Evolutionary conservation across 805 yeast genomes (phyloP).

Genomic region (Scheffersomyces ergatensis): DNA sequence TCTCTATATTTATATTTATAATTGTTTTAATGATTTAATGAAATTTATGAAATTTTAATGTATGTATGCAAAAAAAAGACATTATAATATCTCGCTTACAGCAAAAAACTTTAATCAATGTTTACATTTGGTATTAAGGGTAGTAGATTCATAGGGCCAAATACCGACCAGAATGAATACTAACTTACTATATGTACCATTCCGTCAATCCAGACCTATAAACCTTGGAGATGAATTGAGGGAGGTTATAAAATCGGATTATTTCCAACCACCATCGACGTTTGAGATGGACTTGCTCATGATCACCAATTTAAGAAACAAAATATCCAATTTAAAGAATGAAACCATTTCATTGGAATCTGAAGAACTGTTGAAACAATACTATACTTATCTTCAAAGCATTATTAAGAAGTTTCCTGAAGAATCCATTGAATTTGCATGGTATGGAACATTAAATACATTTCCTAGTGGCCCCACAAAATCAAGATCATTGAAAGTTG

Average conservation of each 20-base stretch:
- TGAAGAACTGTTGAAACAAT: slow-evolving; percentile 40
- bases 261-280: slow-evolving; percentile 33
- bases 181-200: slow-evolving; percentile 51
- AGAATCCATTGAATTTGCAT: slow-evolving; percentile 58
- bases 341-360: slow-evolving; percentile 24
- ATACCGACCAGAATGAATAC: slow-evolving; percentile 6
- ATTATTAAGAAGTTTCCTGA: slow-evolving; percentile 60
- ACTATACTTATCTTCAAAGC: slow-evolving; percentile 44
- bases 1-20: too few relatives aligned
- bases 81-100: too few relatives aligned
- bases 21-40: too few relatives aligned
- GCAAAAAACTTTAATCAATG: too few relatives aligned
- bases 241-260: slow-evolving; percentile 46
- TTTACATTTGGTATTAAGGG: too few relatives aligned
- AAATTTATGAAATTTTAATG: too few relatives aligned
- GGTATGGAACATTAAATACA: slow-evolving; percentile 71
- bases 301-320: slow-evolving; percentile 43
- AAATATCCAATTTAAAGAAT: slow-evolving; percentile 32
- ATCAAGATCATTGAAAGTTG: slow-evolving; percentile 52
- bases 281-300: slow-evolving; percentile 29
- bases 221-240: slow-evolving; percentile 39
- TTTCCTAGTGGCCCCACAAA: slow-evolving; percentile 48
- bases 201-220: slow-evolving; percentile 43
- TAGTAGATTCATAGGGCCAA: too few relatives aligned
- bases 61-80: too few relatives aligned